Percentiles rank a stretch among this genome's conserved stretches.
phyloP scores from a whole-genome alignment of 2,329 filamentous ascomycete species.

The Orbilia ellipsospora region DNA sequence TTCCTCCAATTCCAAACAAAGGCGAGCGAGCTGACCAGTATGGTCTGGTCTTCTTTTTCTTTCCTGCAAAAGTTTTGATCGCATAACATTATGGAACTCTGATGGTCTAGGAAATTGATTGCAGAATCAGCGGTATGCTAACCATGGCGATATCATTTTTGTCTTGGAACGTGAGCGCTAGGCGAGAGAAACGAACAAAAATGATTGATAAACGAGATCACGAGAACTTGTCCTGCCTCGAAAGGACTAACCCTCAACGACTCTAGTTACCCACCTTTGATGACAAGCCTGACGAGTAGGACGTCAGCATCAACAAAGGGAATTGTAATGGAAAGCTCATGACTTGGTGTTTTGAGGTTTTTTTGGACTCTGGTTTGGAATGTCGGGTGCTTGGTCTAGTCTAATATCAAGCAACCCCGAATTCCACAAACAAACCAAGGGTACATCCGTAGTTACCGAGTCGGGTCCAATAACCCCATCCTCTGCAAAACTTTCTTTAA shows the following conservation, averaged over 20 bases:
- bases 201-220: slow-evolving; percentile 11
- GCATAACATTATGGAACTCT: no score
- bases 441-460: no score
- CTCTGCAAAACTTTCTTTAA: no score
- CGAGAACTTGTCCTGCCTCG: slow-evolving; percentile 10
- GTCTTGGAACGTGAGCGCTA: slow-evolving; percentile 6
- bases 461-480: no score
- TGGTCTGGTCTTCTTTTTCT: not conserved
- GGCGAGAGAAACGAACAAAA: not conserved
- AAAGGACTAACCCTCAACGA: not conserved
- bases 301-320: not conserved
- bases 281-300: not conserved
- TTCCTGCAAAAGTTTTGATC: no score
- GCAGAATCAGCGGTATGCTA: not conserved
- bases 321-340: no score
- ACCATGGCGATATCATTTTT: not conserved
- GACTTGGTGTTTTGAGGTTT: no score
- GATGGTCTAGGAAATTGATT: no score
- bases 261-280: not conserved
- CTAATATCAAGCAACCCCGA: no score
- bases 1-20: slow-evolving; percentile 6
- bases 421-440: no score
- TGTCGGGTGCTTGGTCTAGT: no score
- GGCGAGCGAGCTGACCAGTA: not conserved
- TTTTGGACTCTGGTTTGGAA: no score